Conservation (phyloP, 768 basidiomycete genomes). For the Auriscalpium orientale region DNA sequence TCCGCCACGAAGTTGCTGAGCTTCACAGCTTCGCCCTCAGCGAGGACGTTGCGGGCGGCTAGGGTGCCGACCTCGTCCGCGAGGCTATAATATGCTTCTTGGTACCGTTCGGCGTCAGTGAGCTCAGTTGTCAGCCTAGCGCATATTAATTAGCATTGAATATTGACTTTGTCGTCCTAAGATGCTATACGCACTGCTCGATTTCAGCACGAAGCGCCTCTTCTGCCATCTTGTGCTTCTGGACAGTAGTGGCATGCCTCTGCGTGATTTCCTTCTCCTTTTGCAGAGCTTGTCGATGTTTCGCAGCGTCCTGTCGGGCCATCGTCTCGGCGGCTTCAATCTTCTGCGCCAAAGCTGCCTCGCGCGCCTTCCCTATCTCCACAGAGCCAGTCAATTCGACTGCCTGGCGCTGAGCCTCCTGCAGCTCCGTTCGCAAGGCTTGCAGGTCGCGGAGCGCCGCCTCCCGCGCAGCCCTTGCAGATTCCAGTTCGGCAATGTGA, state of each 20-base stretch:
- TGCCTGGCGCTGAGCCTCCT: constrained; percentile 15
- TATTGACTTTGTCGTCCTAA: too few species aligned
- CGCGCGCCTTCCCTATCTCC: constrained; percentile 13
- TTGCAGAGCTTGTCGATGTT: constrained; percentile 20
- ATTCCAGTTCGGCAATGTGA: constrained; percentile 31
- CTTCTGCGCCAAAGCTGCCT: constrained; percentile 22
- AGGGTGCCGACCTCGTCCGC: constrained; percentile 58
- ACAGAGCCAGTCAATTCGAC: constrained; percentile 16
- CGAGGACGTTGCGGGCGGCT: constrained; percentile 62
- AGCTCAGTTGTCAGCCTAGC: constrained; percentile 43
- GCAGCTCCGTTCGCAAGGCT: constrained; percentile 15
- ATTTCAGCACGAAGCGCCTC: constrained; percentile 62
- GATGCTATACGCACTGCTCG: constrained; percentile 46
- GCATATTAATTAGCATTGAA: background rate
- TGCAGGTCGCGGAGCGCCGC: constrained; percentile 36
- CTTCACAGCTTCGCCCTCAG: constrained; percentile 70
- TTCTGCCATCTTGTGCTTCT: constrained; percentile 57
- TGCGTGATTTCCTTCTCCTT: constrained; percentile 33
- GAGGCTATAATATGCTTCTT: constrained; percentile 63
- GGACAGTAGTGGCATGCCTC: constrained; percentile 41
- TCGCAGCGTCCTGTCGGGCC: constrained; percentile 24
- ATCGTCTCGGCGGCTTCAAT: constrained; percentile 21
- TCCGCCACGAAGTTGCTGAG: constrained; percentile 80
- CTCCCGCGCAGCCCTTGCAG: constrained; percentile 33
- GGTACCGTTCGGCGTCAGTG: constrained; percentile 52